A percentile compares a stretch with the other conserved stretches of the same genome.
phyloP scores from a whole-genome alignment of 2,329 filamentous ascomycete genomes.

The Aspergillus alliaceus region DNA sequence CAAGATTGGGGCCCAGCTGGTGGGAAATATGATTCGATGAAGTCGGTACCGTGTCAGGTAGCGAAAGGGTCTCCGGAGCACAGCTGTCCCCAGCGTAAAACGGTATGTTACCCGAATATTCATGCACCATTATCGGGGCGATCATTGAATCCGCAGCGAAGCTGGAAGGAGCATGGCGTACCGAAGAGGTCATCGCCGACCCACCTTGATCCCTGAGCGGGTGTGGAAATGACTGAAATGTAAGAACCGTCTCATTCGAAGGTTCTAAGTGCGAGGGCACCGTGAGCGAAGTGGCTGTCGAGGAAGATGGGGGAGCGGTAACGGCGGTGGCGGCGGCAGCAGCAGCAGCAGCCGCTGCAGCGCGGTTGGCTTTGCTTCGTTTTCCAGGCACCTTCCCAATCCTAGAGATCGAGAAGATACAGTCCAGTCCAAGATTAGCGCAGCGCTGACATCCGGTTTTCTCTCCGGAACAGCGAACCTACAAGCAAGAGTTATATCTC shows the following conservation, averaged over 20 bases:
- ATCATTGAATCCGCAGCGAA: background rate
- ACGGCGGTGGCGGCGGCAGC: constrained; percentile 1
- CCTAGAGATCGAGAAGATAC: constrained; percentile 18
- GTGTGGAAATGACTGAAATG: constrained; percentile 16
- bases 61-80: background rate
- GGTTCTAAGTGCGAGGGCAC: constrained; percentile 24
- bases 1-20: background rate
- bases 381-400: constrained; percentile 19
- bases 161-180: background rate
- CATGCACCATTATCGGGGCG: background rate
- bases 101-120: background rate
- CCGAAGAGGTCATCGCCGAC: background rate
- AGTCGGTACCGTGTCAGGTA: background rate
- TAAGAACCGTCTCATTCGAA: constrained; percentile 14
- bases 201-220: background rate
- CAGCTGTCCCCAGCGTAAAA: background rate
- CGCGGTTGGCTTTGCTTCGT: constrained; percentile 17
- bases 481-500: background rate
- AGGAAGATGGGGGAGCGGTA: background rate
- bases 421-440: constrained; percentile 11
- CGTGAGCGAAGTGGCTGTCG: constrained; percentile 27
- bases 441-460: constrained; percentile 19
- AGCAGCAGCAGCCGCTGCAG: constrained; percentile 5
- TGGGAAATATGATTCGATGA: background rate
- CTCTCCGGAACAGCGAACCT: constrained; percentile 19